Conservation (phyloP, 208 protist species). For the Leishmania mexicana region DNA sequence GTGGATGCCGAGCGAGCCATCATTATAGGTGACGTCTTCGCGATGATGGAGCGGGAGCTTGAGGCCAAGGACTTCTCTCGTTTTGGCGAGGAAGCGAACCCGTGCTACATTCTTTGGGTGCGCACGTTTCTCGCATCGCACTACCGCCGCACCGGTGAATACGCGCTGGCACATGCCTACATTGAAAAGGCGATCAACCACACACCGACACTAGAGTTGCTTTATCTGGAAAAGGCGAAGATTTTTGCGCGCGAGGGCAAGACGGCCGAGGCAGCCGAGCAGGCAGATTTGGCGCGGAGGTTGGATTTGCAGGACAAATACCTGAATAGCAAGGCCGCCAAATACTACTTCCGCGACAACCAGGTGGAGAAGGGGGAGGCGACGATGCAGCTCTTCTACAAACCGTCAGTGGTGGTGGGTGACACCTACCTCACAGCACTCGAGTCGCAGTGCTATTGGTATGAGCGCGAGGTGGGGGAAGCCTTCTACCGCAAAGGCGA, state of each 20-base stretch:
- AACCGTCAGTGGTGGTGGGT: slow-evolving; percentile 36
- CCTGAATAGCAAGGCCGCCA: slow-evolving; percentile 94
- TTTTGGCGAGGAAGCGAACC: slow-evolving; percentile 70
- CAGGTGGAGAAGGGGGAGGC: slow-evolving; percentile 79
- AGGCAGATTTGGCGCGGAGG: slow-evolving; percentile 84
- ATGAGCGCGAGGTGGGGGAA: slow-evolving; percentile 92
- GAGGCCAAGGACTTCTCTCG: slow-evolving; percentile 57
- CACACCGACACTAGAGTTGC: slow-evolving; percentile 95
- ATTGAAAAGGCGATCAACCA: slow-evolving; percentile 93
- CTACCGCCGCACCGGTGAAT: slow-evolving; percentile 73
- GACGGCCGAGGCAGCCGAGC: slow-evolving; percentile 70
- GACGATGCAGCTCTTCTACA: slow-evolving; percentile 93
- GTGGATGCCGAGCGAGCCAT: slow-evolving; percentile 56
- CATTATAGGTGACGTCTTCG: slow-evolving; percentile 81
- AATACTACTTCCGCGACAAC: slow-evolving; percentile 92
- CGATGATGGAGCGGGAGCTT: slow-evolving; percentile 61
- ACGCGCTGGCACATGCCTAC: slow-evolving; percentile 69
- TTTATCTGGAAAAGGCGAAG: slow-evolving; percentile 93
- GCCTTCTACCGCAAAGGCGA: slow-evolving; percentile 80
- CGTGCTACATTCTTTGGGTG: slow-evolving; percentile 90
- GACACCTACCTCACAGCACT: slow-evolving; percentile 80
- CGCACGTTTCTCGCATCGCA: slow-evolving; percentile 91
- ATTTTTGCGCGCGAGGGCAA: slow-evolving; percentile 85
- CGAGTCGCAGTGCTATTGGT: slow-evolving; percentile 98
- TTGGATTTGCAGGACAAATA: slow-evolving; percentile 97